Evolutionary conservation across 139 green algal genomes (phyloP), one percentile per base, ranked within the genome.

Genomic region (Pseudopediastrum boryanum): DNA sequence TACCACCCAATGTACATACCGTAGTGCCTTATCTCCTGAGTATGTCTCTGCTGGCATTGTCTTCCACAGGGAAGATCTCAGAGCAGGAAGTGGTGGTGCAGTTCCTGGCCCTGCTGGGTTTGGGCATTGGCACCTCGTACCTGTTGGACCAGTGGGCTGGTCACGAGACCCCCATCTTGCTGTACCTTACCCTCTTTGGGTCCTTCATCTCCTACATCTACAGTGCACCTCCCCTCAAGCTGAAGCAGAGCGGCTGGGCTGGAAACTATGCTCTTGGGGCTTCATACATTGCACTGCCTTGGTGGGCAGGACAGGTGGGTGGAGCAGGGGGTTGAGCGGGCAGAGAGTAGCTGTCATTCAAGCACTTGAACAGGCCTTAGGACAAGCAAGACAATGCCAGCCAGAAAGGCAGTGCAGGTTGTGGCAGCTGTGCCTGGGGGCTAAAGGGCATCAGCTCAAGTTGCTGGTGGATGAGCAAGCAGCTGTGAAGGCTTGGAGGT

Each of bases 201-300:
- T 95, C 91, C 62, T 93, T 98, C 84, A 96, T 99, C 78, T 98
- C 93, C 13, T 99, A 99, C 92, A 99, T 99, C 85, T 99, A 99
- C 92, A 96, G 39, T 10, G 96, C 96, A 3, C 96, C 96, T 4
- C 96, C 96, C 12, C 87, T 99, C 50, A 99, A 99, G 93, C 92
- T 99, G 0, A 99, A 99, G 88, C 91, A 97, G 85, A 93, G 86
- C 54, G 95, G 94, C 38, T 99, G 95, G 95, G 85, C 86, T 25
- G 96, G 96, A 66, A 98, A 97, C 88, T 99, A 98, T 76, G 96
- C 96, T 1, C 64, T 81, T 21, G 96, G 96, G 23, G 94, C 90
- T 33, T 97, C 89, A 23, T 99, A 99, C 92, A 98, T 99, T 68
- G 93, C 95, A 0, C 92, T 98, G 65, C 95, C 96, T 35, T 99